A percentile compares a stretch with the other conserved stretches of the same genome.
Evolutionary conservation across 2,329 filamentous ascomycete genomes (phyloP).

Genomic region (Lachnum nothofagi): DNA sequence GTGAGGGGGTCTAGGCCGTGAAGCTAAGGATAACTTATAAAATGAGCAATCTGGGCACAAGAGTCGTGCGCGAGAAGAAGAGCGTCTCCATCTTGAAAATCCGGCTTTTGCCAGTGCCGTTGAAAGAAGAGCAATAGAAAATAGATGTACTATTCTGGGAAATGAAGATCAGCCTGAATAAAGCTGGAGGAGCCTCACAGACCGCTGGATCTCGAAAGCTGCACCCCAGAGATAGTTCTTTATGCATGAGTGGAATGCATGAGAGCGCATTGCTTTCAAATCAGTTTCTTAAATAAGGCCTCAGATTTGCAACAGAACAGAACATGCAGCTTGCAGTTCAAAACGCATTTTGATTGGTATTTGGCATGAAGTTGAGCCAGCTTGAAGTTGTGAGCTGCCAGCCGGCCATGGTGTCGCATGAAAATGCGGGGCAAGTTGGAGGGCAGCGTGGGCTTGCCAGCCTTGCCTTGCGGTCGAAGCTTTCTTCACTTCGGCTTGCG

Average conservation of each 20-base stretch:
- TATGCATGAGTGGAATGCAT: slow-evolving; percentile 13
- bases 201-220: not conserved
- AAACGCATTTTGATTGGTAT: not conserved
- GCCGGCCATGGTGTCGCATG: too few species aligned
- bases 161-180: too few species aligned
- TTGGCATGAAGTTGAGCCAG: not conserved
- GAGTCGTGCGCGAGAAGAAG: not conserved
- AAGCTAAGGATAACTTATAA: not conserved
- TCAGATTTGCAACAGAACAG: slow-evolving; percentile 6
- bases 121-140: too few species aligned
- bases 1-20: not conserved
- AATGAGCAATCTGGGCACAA: slow-evolving; percentile 4
- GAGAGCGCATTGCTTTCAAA: slow-evolving; percentile 6
- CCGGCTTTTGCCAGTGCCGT: too few species aligned
- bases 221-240: not conserved
- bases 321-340: slow-evolving; percentile 6
- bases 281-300: slow-evolving; percentile 8
- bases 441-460: not conserved
- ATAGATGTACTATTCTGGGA: too few species aligned
- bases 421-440: slow-evolving; percentile 5
- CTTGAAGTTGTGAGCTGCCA: too few species aligned
- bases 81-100: too few species aligned
- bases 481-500: not conserved
- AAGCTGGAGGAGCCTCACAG: not conserved
- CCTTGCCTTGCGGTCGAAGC: not conserved